phyloP scores from a whole-genome alignment of 768 basidiomycete species.

The Boletus insuetus region DNA sequence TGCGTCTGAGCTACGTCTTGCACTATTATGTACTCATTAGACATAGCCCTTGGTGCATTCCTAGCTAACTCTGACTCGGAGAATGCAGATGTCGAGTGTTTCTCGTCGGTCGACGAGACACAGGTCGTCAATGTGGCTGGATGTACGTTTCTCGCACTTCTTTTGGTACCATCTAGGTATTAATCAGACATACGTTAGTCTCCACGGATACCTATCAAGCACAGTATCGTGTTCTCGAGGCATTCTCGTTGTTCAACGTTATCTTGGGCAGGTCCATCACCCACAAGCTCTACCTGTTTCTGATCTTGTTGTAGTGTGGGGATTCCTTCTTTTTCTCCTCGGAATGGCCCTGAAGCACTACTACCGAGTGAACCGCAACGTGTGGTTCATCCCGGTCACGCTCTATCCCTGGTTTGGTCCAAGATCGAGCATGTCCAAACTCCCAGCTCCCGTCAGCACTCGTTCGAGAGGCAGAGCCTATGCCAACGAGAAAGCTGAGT shows the following conservation, averaged over 20 bases:
- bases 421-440: constrained; percentile 33
- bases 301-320: constrained; percentile 41
- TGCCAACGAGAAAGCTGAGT: constrained; percentile 26
- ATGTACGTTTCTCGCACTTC: constrained; percentile 47
- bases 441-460: constrained; percentile 41
- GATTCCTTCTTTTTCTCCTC: constrained; percentile 46
- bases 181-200: constrained; percentile 41
- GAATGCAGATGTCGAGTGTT: constrained; percentile 81
- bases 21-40: constrained; percentile 5
- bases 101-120: constrained; percentile 50
- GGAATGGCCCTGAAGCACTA: constrained; percentile 43
- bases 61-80: constrained; percentile 73
- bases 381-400: constrained; percentile 73
- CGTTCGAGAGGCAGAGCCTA: constrained; percentile 36
- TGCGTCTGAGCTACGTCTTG: constrained; percentile 34
- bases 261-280: constrained; percentile 51
- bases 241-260: constrained; percentile 78
- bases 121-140: constrained; percentile 58
- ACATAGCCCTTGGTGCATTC: constrained; percentile 68
- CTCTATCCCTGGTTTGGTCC: constrained; percentile 70
- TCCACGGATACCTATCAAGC: constrained; percentile 85
- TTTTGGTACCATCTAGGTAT: constrained; percentile 1
- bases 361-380: constrained; percentile 41
- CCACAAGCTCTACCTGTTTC: not conserved
- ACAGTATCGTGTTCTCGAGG: constrained; percentile 81